Conservation (phyloP, 768 basidiomycete species). For the Pseudohyphozyma bogoriensis region DNA sequence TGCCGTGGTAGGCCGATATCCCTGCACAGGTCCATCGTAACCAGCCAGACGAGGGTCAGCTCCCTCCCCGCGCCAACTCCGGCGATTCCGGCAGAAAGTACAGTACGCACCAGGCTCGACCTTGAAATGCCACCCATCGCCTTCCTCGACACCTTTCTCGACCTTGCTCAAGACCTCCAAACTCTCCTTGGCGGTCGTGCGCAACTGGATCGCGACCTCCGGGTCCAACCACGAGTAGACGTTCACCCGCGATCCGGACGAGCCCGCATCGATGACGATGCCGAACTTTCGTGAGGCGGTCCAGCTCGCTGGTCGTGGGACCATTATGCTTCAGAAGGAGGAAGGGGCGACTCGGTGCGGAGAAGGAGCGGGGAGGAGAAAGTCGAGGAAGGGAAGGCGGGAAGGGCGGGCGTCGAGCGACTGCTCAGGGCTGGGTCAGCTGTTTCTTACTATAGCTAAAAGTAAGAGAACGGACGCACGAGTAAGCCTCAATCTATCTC, state of each 20-base stretch:
- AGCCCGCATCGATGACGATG: slow-evolving; percentile 92
- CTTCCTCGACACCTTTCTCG: slow-evolving; percentile 74
- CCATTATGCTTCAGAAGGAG: too few species aligned
- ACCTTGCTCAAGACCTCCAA: slow-evolving; percentile 63
- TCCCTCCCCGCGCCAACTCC: not conserved
- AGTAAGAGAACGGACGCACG: too few species aligned
- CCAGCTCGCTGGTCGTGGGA: not conserved
- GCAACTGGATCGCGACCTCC: slow-evolving; percentile 49
- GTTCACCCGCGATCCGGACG: slow-evolving; percentile 86
- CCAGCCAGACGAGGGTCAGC: not conserved
- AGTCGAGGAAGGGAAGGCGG: too few species aligned
- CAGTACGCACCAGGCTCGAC: slow-evolving; percentile 56
- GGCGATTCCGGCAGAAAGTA: too few species aligned
- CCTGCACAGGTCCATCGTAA: slow-evolving; percentile 45
- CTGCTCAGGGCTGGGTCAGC: too few species aligned
- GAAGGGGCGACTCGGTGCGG: too few species aligned
- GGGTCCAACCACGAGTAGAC: slow-evolving; percentile 96
- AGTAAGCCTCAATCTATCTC: too few species aligned
- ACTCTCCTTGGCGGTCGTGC: slow-evolving; percentile 43
- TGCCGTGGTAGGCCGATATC: slow-evolving; percentile 65
- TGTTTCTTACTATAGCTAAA: too few species aligned
- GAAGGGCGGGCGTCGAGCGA: too few species aligned
- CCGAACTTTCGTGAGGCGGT: slow-evolving; percentile 57
- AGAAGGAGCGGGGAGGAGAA: too few species aligned
- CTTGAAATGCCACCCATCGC: slow-evolving; percentile 79